Base-by-base conservation (phyloP, 768 basidiomycete species). In the Rhizopogon salebrosus region DNA sequence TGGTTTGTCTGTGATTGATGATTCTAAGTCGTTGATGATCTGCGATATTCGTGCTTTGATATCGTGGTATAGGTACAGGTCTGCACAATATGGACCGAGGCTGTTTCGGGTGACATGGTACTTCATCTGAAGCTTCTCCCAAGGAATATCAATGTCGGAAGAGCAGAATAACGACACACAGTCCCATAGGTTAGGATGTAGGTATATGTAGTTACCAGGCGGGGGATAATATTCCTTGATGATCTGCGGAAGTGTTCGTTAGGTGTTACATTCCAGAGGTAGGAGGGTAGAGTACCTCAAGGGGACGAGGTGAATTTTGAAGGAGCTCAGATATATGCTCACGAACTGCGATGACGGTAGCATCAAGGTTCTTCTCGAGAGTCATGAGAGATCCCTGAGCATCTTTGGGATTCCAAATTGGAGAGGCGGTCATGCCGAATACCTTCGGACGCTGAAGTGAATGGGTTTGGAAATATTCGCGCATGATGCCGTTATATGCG, bases 391-490 rank as follows among this genome's bases (percentile, higher is more conserved):
- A 87, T 22, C 77, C 78, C 18, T 71, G 66, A 0, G 89, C 82
- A 49, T 90, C 79, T 56, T 80, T 85, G 11, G 82, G 76, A 56
- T 89, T 88, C 86, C 87, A 92, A 23, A 92, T 83, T 0, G 92
- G 92, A 16, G 89, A 92, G 0, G 93, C 93, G 0, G 93, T 95
- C 85, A 95, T 88, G 3, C 93, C 93, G 55, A 95, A 90, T n/a
- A 95, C 75, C 64, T 89, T 92, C 9, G 90, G 89, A n/a, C 86
- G 75, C 18, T 71, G 60, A 1, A 60, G 46, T 24, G 38, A 60
- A 37, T 70, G 74, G 40, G 64, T 72, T 49, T 74, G 74, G 55
- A 76, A 82, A 62, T 83, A 80, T 42, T 82, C 75, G 18, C 72
- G 71, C 79, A 84, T 80, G 52, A 84, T 78, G 18, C 74, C 74